Percentiles rank a stretch among this genome's conserved stretches.
Evolutionary conservation across 768 basidiomycete genomes (phyloP).

Genomic region (Naematelia encephala): DNA sequence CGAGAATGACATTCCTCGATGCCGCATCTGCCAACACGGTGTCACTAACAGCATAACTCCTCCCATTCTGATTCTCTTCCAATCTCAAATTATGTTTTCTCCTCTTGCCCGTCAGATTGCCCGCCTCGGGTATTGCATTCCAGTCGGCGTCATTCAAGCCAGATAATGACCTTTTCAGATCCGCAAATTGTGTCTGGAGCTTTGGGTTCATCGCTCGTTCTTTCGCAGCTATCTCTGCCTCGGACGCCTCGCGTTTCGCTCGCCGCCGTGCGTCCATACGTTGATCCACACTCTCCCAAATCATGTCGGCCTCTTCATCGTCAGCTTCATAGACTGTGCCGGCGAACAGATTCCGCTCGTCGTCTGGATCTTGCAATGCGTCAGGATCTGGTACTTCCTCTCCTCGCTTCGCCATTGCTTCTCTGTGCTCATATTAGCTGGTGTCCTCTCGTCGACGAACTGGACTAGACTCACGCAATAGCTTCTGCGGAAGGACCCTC

Average conservation of each 20-base stretch:
- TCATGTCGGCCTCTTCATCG: constrained; percentile 94
- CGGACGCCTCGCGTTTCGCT: constrained; percentile 72
- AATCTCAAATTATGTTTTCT: constrained; percentile 57
- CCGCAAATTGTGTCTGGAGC: constrained; percentile 91
- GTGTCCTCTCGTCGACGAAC: neutral
- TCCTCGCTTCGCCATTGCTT: constrained; percentile 78
- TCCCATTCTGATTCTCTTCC: constrained; percentile 64
- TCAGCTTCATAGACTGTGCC: constrained; percentile 95
- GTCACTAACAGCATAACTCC: constrained; percentile 86
- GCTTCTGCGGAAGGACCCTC: constrained; percentile 91
- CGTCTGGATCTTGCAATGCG: constrained; percentile 93
- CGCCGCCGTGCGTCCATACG: constrained; percentile 84
- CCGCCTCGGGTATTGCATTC: constrained; percentile 93
- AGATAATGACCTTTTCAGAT: constrained; percentile 84
- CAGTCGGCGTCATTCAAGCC: constrained; percentile 87
- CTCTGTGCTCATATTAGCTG: constrained; percentile 55
- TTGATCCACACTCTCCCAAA: constrained; percentile 86
- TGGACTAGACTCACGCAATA: constrained; percentile 63
- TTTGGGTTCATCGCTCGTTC: constrained; percentile 85
- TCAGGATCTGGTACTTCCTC: constrained; percentile 87
- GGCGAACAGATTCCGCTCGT: constrained; percentile 92
- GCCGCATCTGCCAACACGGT: constrained; percentile 85
- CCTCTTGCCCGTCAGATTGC: constrained; percentile 89
- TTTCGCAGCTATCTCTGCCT: constrained; percentile 68
- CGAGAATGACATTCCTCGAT: constrained; percentile 70